phyloP scores from a whole-genome alignment of 75 land plant genomes.

The Pseudotsuga menziesii region DNA sequence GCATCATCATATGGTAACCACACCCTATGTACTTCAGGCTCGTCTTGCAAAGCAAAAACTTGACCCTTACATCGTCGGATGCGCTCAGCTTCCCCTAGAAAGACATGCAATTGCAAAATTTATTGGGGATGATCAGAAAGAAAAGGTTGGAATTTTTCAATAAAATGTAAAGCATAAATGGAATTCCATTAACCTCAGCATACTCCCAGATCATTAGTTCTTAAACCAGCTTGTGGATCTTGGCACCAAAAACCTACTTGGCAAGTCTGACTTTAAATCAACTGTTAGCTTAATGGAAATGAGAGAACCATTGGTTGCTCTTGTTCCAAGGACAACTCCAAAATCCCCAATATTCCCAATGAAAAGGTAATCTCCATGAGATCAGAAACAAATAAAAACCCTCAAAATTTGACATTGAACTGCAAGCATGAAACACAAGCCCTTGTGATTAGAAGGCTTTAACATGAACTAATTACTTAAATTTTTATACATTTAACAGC shows the following conservation, averaged over 20 bases:
- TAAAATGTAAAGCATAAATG: neutral
- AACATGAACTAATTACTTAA: neutral
- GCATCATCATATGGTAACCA: slow-evolving; percentile 73
- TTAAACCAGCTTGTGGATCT: neutral
- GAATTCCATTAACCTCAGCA: neutral
- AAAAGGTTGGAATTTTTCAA: neutral
- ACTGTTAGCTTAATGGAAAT: slow-evolving; percentile 57
- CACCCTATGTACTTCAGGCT: slow-evolving; percentile 71
- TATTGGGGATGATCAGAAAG: neutral
- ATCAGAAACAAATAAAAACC: neutral
- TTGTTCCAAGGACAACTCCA: slow-evolving; percentile 59
- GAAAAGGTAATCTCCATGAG: slow-evolving; percentile 57
- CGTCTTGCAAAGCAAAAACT: slow-evolving; percentile 27
- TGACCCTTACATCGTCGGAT: too few relatives aligned
- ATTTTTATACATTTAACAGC: neutral
- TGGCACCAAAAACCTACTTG: slow-evolving; percentile 34
- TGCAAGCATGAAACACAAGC: neutral
- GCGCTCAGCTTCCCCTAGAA: neutral
- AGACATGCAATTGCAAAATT: neutral
- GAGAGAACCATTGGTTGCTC: slow-evolving; percentile 31
- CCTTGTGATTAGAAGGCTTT: neutral
- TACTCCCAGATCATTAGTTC: neutral
- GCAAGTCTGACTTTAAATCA: slow-evolving; percentile 72
- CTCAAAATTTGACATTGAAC: neutral
- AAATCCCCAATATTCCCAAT: slow-evolving; percentile 74